Percentiles rank a stretch among this genome's conserved stretches.
These are phyloP conservation scores for Epichloe uncinata DNA, from an alignment of 2,329 filamentous ascomycete genomes.

Conservation along the genomic window DNA sequence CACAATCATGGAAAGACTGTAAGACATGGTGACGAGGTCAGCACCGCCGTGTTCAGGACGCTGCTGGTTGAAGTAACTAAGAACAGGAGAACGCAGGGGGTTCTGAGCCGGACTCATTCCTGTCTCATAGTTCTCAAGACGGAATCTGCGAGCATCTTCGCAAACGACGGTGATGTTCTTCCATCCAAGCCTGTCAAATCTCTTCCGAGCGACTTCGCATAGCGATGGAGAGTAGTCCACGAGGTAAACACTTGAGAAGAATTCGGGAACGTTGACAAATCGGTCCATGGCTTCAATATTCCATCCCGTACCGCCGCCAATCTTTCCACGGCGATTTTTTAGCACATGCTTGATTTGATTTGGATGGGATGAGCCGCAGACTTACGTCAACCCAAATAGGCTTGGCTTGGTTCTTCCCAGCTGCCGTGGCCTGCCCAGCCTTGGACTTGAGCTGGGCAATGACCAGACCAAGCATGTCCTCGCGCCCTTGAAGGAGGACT, in stretches of 20 bases:
- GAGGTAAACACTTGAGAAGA: slow-evolving; percentile 83
- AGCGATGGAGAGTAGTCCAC: slow-evolving; percentile 91
- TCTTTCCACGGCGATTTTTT: slow-evolving; percentile 31
- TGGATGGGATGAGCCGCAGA: slow-evolving; percentile 5
- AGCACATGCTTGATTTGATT: neutral
- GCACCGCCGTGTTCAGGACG: slow-evolving; percentile 48
- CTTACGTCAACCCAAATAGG: slow-evolving; percentile 84
- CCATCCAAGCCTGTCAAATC: slow-evolving; percentile 81
- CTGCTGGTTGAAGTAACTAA: slow-evolving; percentile 37
- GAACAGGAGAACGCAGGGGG: slow-evolving; percentile 26
- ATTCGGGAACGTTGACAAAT: slow-evolving; percentile 65
- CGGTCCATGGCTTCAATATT: slow-evolving; percentile 87
- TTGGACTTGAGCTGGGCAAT: slow-evolving; percentile 70
- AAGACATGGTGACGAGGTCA: slow-evolving; percentile 87
- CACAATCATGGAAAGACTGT: slow-evolving; percentile 91
- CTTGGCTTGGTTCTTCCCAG: slow-evolving; percentile 37
- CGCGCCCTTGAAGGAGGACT: slow-evolving; percentile 67
- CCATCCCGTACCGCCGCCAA: slow-evolving; percentile 80
- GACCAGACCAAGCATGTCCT: slow-evolving; percentile 87
- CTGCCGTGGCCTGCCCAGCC: slow-evolving; percentile 27
- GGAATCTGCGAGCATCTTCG: slow-evolving; percentile 79
- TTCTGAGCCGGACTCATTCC: slow-evolving; percentile 20
- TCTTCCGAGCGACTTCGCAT: slow-evolving; percentile 70
- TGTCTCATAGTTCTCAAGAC: slow-evolving; percentile 60
- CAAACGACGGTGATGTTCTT: slow-evolving; percentile 84